Percentiles rank a stretch among this genome's conserved stretches.
These are phyloP conservation scores for Globisporangium takayamanum DNA, from an alignment of 352 stramenopile genomes.

Conservation along the genomic window DNA sequence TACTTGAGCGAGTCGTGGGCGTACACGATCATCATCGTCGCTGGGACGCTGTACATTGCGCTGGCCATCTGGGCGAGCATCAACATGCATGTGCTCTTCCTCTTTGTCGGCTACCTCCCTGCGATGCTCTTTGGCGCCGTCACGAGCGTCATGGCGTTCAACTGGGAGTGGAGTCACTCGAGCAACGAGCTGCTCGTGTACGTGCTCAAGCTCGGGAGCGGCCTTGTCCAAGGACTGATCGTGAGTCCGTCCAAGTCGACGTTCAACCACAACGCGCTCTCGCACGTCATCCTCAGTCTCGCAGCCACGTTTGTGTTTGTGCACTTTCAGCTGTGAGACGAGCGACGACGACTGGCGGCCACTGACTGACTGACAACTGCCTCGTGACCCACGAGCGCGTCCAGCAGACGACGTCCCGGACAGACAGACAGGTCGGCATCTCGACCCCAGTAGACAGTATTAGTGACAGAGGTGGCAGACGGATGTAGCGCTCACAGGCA, in stretches of 20 bases:
- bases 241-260: constrained; percentile 75
- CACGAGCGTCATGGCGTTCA: constrained; percentile 68
- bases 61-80: constrained; percentile 75
- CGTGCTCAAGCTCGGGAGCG: constrained; percentile 66
- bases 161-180: constrained; percentile 73
- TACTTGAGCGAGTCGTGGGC: constrained; percentile 73
- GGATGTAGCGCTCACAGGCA: background rate
- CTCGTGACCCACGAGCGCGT: background rate
- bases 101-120: constrained; percentile 76
- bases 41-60: constrained; percentile 55
- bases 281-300: constrained; percentile 78
- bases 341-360: background rate
- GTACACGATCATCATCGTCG: constrained; percentile 64
- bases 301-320: constrained; percentile 82
- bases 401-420: too few species aligned
- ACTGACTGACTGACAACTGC: background rate
- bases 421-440: background rate
- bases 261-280: constrained; percentile 88
- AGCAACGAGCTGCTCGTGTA: constrained; percentile 83
- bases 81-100: constrained; percentile 80
- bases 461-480: background rate
- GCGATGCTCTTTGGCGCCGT: constrained; percentile 77
- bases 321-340: constrained; percentile 61
- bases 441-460: background rate
- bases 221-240: constrained; percentile 75